phyloP scores from a whole-genome alignment of 345 rosid species.

The Kandelia obovata region DNA sequence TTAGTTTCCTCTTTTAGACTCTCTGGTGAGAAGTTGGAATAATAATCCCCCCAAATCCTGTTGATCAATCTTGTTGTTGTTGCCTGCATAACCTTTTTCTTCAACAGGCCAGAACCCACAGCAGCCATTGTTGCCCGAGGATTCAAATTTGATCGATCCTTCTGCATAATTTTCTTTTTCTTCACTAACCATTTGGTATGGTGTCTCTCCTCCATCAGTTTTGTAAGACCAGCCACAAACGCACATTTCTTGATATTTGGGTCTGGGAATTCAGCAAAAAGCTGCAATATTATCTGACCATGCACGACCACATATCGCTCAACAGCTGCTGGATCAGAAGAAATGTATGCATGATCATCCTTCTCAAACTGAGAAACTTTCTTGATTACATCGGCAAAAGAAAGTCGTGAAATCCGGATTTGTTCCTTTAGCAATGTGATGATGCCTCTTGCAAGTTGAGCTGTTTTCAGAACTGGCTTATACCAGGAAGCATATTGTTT shows the following conservation, averaged over 20 bases:
- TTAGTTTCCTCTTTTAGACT: slow-evolving; percentile 9
- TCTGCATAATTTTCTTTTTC: slow-evolving; percentile 49
- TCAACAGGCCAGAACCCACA: slow-evolving; percentile 41
- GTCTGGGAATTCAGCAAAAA: slow-evolving; percentile 61
- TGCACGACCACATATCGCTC: slow-evolving; percentile 79
- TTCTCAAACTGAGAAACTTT: slow-evolving; percentile 46
- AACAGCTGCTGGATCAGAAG: slow-evolving; percentile 51
- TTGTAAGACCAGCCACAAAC: slow-evolving; percentile 49
- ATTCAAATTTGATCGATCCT: slow-evolving; percentile 47
- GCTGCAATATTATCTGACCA: slow-evolving; percentile 70
- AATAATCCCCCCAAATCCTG: slow-evolving; percentile 84
- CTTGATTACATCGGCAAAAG: slow-evolving; percentile 52
- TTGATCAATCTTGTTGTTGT: slow-evolving; percentile 74
- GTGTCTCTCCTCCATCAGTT: slow-evolving; percentile 69
- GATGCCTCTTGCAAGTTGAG: slow-evolving; percentile 60
- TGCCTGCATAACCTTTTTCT: slow-evolving; percentile 73
- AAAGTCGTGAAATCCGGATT: slow-evolving; percentile 52
- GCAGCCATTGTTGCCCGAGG: slow-evolving; percentile 51
- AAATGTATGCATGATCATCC: slow-evolving; percentile 53
- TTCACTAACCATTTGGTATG: slow-evolving; percentile 78
- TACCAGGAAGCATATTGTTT: slow-evolving; percentile 78
- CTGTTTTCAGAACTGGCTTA: slow-evolving; percentile 63
- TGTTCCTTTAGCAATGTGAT: slow-evolving; percentile 57
- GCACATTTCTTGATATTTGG: slow-evolving; percentile 47
- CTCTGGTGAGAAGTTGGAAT: slow-evolving; percentile 41